Conservation (phyloP, 208 protist species). For the Trypanosoma conorhini region DNA sequence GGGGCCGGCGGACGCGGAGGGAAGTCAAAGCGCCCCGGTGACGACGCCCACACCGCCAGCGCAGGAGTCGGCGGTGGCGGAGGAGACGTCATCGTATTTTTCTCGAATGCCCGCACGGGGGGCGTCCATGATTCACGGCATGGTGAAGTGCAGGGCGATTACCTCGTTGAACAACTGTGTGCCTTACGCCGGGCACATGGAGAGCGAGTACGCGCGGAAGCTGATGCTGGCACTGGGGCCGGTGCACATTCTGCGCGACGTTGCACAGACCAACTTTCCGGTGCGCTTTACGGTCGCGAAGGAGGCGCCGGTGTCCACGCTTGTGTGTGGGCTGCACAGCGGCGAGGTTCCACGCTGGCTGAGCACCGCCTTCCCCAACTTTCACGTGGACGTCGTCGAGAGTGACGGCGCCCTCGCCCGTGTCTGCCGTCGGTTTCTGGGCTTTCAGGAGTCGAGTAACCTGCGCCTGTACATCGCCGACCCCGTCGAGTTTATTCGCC, state of each 20-base stretch:
- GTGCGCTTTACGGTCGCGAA: conserved; percentile 75
- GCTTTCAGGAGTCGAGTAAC: conserved; percentile 80
- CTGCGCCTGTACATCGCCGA: conserved; percentile 58
- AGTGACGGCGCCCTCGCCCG: conserved; percentile 78
- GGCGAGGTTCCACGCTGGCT: conserved; percentile 85
- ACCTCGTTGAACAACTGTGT: conserved; percentile 84
- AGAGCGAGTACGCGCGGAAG: conserved; percentile 80
- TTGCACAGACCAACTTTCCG: conserved; percentile 55
- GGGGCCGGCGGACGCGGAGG: not conserved
- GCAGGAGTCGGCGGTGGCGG: conserved; percentile 19
- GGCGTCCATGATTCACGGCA: conserved; percentile 73
- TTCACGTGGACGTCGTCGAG: conserved; percentile 85
- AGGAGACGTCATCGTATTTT: conserved; percentile 38
- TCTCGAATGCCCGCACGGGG: conserved; percentile 69
- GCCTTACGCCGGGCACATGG: conserved; percentile 68
- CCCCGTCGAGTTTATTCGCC: conserved; percentile 68
- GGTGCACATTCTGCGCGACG: conserved; percentile 76
- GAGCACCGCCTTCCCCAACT: conserved; percentile 80
- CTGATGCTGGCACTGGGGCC: conserved; percentile 84
- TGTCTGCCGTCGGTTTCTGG: conserved; percentile 71
- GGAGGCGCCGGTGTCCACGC: conserved; percentile 58
- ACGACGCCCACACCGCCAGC: not conserved
- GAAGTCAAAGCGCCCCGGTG: not conserved
- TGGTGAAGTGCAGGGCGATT: conserved; percentile 82
- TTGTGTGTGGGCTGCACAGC: conserved; percentile 84